Conservation (phyloP, 2,329 filamentous ascomycete species). For the Aspergillus hortae region DNA sequence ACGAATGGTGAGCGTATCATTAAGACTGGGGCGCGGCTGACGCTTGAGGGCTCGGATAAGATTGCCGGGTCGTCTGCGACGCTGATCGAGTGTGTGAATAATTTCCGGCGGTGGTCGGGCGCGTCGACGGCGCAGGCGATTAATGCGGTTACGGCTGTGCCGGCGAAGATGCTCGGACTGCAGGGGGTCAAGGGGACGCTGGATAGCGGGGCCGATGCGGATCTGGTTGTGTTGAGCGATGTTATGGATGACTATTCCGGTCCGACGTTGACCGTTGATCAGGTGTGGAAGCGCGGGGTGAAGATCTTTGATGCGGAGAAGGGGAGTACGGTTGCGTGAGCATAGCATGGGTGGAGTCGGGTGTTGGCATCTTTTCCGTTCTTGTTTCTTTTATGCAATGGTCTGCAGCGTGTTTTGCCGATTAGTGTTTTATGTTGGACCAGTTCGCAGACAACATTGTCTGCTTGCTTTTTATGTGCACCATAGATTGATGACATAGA, state of each 20-base stretch:
- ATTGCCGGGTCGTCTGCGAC: constrained; percentile 65
- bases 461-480: not conserved
- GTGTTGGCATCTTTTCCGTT: not conserved
- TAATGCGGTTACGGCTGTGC: constrained; percentile 38
- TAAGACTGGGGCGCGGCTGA: constrained; percentile 64
- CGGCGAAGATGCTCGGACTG: constrained; percentile 37
- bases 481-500: not conserved
- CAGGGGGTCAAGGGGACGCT: constrained; percentile 38
- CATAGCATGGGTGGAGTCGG: not conserved
- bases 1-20: constrained; percentile 65
- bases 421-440: too few relatives aligned
- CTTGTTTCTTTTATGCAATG: not conserved
- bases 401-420: too few relatives aligned
- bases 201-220: constrained; percentile 40
- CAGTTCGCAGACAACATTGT: not conserved
- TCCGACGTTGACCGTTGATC: constrained; percentile 34
- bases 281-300: constrained; percentile 43
- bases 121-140: constrained; percentile 38
- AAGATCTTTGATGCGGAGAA: constrained; percentile 38
- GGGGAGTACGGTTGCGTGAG: constrained; percentile 7
- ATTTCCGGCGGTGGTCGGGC: constrained; percentile 41
- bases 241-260: constrained; percentile 27
- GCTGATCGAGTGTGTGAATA: constrained; percentile 43
- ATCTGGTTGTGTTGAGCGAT: constrained; percentile 40
- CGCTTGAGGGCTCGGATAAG: constrained; percentile 72